Percentiles rank a stretch among this genome's conserved stretches.
phyloP scores from a whole-genome alignment of 148 eudicot genomes.

The Arctostaphylos glauca region DNA sequence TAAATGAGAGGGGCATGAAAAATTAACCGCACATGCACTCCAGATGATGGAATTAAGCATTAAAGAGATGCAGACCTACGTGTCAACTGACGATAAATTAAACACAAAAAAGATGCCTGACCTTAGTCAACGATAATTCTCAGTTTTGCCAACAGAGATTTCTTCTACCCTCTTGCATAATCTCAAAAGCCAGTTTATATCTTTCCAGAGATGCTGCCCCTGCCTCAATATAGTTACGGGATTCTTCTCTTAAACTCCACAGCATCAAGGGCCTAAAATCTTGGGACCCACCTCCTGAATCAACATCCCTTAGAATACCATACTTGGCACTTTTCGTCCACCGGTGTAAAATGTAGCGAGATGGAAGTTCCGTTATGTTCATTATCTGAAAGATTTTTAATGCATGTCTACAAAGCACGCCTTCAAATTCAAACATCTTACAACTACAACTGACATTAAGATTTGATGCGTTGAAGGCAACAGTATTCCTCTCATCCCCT shows the following conservation, averaged over 20 bases:
- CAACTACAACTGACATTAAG: slow-evolving; percentile 54
- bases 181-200: slow-evolving; percentile 56
- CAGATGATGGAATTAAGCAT: background rate
- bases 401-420: slow-evolving; percentile 56
- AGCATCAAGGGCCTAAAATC: slow-evolving; percentile 51
- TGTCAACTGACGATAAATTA: background rate
- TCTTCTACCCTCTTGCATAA: slow-evolving; percentile 60
- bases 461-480: slow-evolving; percentile 55
- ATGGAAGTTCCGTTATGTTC: slow-evolving; percentile 57
- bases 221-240: slow-evolving; percentile 45
- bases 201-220: slow-evolving; percentile 50
- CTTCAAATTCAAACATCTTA: slow-evolving; percentile 63
- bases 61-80: background rate
- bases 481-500: slow-evolving; percentile 57
- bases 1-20: background rate
- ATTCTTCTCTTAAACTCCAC: slow-evolving; percentile 63
- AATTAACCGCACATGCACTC: background rate
- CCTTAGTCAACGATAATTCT: slow-evolving; percentile 17
- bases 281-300: slow-evolving; percentile 45
- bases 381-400: slow-evolving; percentile 56
- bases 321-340: slow-evolving; percentile 52
- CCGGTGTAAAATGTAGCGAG: slow-evolving; percentile 52
- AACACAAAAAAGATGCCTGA: slow-evolving; percentile 3
- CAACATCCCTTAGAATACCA: slow-evolving; percentile 45
- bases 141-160: slow-evolving; percentile 53